Percentiles rank a stretch among this genome's conserved stretches.
These are phyloP conservation scores for Didymella sp. DNA, from an alignment of 2,329 filamentous ascomycete genomes.

Conservation along the genomic window DNA sequence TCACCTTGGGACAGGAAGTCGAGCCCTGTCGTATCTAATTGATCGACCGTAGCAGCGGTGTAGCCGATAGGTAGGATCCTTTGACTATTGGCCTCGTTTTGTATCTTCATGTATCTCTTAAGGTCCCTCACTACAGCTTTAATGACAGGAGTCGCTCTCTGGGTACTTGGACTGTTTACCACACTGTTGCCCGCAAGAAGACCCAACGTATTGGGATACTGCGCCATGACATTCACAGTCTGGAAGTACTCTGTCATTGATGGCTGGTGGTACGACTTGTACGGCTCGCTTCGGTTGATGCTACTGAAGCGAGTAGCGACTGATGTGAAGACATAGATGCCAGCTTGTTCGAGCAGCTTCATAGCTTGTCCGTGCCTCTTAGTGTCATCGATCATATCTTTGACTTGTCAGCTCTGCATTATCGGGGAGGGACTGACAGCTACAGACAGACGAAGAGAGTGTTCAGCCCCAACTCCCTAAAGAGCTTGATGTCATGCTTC, in stretches of 20 bases:
- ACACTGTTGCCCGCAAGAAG: constrained; percentile 6
- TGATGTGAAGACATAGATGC: constrained; percentile 20
- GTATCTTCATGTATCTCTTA: constrained; percentile 19
- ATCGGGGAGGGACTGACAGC: background rate
- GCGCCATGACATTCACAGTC: constrained; percentile 15
- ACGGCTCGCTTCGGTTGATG: constrained; percentile 18
- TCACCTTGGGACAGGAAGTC: constrained; percentile 15
- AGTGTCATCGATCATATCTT: constrained; percentile 17
- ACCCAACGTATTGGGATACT: constrained; percentile 19
- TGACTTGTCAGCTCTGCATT: background rate
- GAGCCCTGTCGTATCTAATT: constrained; percentile 6
- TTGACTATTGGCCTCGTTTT: constrained; percentile 2
- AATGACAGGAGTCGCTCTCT: constrained; percentile 7
- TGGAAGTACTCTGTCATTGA: constrained; percentile 12
- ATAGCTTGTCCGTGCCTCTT: constrained; percentile 19
- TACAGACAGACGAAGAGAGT: constrained; percentile 20
- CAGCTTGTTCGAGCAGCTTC: constrained; percentile 22
- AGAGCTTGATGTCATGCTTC: constrained; percentile 15
- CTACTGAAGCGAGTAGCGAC: constrained; percentile 7
- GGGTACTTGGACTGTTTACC: constrained; percentile 1
- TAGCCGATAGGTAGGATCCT: constrained; percentile 17
- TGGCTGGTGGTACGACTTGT: constrained; percentile 12
- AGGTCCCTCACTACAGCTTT: constrained; percentile 21
- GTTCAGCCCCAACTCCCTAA: constrained; percentile 19
- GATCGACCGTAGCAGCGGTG: constrained; percentile 1